A percentile compares a stretch with the other conserved stretches of the same genome.
Evolutionary conservation across 2,329 filamentous ascomycete genomes (phyloP).

Genomic region (Mycogone perniciosa): DNA sequence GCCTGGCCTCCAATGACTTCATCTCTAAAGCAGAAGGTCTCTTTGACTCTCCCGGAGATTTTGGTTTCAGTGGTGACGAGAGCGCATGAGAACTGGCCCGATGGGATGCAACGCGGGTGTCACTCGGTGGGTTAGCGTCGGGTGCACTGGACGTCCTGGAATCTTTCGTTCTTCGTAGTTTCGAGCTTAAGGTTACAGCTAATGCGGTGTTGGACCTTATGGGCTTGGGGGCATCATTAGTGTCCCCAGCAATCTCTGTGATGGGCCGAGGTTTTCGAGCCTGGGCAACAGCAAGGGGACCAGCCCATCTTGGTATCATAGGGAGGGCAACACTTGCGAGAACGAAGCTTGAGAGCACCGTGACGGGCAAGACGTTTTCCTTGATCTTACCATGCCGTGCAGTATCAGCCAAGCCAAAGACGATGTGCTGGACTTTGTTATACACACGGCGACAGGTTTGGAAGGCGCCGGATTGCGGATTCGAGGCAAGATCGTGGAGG

Average conservation of each 20-base stretch:
- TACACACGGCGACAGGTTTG: slow-evolving; percentile 78
- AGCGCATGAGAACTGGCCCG: slow-evolving; percentile 19
- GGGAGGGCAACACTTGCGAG: slow-evolving; percentile 70
- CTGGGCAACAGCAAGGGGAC: slow-evolving; percentile 74
- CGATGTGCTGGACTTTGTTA: slow-evolving; percentile 83
- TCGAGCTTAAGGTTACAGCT: slow-evolving; percentile 35
- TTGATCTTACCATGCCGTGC: slow-evolving; percentile 67
- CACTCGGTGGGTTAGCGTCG: slow-evolving; percentile 28
- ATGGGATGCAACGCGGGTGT: slow-evolving; percentile 22
- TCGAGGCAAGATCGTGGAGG: slow-evolving; percentile 70
- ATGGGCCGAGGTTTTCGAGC: slow-evolving; percentile 62
- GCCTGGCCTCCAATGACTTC: slow-evolving; percentile 50
- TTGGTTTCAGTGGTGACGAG: slow-evolving; percentile 21
- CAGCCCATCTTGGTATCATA: slow-evolving; percentile 69
- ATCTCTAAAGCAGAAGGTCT: slow-evolving; percentile 46
- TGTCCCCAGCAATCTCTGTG: slow-evolving; percentile 24
- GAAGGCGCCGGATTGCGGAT: slow-evolving; percentile 70
- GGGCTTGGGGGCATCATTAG: slow-evolving; percentile 42
- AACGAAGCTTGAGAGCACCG: slow-evolving; percentile 73
- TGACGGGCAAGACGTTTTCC: slow-evolving; percentile 75
- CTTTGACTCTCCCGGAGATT: slow-evolving; percentile 33
- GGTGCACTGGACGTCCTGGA: slow-evolving; percentile 40
- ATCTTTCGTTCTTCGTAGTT: slow-evolving; percentile 43
- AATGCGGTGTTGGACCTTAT: slow-evolving; percentile 63
- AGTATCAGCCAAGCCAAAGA: slow-evolving; percentile 69